A percentile compares a stretch with the other conserved stretches of the same genome.
Conservation (phyloP, 2,329 filamentous ascomycete genomes). For the Cercospora zeae-maydis region DNA sequence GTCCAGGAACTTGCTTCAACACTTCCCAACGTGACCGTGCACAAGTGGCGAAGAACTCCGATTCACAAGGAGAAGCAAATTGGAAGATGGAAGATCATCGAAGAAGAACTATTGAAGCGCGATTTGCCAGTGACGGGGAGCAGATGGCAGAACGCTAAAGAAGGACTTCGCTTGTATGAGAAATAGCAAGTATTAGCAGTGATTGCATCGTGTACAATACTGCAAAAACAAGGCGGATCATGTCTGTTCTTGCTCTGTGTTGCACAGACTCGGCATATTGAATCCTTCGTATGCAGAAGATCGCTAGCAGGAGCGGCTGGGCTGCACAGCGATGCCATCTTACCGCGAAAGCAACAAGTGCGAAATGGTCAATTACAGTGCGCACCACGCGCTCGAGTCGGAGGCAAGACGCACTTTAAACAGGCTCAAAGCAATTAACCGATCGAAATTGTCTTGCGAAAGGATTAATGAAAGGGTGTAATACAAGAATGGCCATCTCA, state of each 20-base stretch:
- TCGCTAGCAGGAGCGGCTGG: neutral
- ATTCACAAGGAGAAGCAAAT: constrained; percentile 68
- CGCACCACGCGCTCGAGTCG: neutral
- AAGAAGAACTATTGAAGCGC: constrained; percentile 62
- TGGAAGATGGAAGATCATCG: constrained; percentile 76
- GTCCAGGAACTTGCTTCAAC: constrained; percentile 46
- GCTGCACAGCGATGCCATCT: neutral
- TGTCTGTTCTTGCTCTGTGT: neutral
- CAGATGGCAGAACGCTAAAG: constrained; percentile 13
- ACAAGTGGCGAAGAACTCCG: constrained; percentile 61
- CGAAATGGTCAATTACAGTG: neutral
- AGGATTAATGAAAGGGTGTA: neutral
- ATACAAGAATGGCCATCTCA: constrained; percentile 18
- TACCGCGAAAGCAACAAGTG: neutral
- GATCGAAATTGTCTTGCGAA: neutral
- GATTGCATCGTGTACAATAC: neutral
- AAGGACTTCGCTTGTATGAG: constrained; percentile 10
- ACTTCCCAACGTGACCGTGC: constrained; percentile 69
- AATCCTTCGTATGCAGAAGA: neutral
- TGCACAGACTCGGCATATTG: neutral
- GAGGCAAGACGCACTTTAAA: neutral
- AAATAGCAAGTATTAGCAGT: neutral
- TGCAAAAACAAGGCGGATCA: neutral
- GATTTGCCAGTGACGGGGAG: constrained; percentile 52
- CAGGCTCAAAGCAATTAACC: neutral